These are phyloP conservation scores for Diaporthe longicolla DNA, from an alignment of 2,329 filamentous ascomycete species.

Conservation along the genomic window DNA sequence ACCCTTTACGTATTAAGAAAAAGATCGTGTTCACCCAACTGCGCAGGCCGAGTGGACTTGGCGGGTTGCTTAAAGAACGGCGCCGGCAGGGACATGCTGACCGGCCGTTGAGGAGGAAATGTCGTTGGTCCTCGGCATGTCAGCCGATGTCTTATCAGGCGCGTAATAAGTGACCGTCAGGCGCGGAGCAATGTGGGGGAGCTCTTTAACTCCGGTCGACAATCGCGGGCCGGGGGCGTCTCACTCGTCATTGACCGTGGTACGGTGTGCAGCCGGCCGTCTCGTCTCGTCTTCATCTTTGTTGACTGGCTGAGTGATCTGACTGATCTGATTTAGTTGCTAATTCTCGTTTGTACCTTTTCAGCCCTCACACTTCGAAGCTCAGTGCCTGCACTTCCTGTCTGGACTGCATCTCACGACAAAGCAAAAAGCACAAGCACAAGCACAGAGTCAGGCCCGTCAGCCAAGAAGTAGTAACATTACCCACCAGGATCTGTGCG, in stretches of 20 bases:
- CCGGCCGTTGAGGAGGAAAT: neutral
- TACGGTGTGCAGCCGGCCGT: neutral
- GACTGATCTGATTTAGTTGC: neutral
- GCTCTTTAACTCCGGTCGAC: slow-evolving; percentile 33
- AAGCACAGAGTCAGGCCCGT: neutral
- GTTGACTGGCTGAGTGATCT: neutral
- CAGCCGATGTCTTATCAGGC: slow-evolving; percentile 31
- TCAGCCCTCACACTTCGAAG: neutral
- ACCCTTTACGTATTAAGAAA: too few relatives aligned
- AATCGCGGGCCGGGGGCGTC: neutral
- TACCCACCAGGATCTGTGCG: slow-evolving; percentile 33
- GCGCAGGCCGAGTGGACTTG: too few relatives aligned
- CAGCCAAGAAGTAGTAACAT: slow-evolving; percentile 22
- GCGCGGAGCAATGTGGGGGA: slow-evolving; percentile 36
- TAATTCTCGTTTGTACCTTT: neutral
- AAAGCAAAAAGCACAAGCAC: neutral
- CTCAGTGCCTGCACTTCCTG: too few relatives aligned
- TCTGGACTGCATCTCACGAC: neutral
- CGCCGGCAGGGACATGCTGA: too few relatives aligned
- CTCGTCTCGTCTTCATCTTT: neutral
- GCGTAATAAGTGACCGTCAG: neutral
- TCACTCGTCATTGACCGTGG: slow-evolving; percentile 27
- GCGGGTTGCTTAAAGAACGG: too few relatives aligned
- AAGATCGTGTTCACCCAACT: too few relatives aligned
- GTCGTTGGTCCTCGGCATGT: neutral